A percentile compares a stretch with the other conserved stretches of the same genome.
phyloP scores from a whole-genome alignment of 345 rosid genomes.

The Combretum micranthum region DNA sequence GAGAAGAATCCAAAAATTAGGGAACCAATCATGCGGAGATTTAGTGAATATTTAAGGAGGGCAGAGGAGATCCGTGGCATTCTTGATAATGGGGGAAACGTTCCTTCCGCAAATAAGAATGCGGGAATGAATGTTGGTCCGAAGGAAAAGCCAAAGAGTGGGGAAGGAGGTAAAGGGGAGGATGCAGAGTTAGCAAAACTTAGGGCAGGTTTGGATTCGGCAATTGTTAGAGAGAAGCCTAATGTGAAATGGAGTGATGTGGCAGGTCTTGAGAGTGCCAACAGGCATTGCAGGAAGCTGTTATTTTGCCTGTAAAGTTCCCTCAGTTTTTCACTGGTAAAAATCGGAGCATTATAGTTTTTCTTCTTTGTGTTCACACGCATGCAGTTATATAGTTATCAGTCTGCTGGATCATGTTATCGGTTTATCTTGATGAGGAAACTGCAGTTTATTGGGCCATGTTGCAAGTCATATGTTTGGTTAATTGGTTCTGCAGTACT shows the following conservation, averaged over 20 bases:
- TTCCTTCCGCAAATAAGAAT: conserved; percentile 59
- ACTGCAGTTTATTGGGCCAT: no score
- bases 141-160: conserved; percentile 74
- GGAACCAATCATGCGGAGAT: conserved; percentile 74
- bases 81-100: conserved; percentile 75
- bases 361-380: no score
- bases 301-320: conserved; percentile 84
- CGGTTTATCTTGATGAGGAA: no score
- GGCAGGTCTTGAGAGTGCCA: conserved; percentile 93
- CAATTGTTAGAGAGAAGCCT: conserved; percentile 83
- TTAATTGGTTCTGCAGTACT: no score
- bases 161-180: conserved; percentile 49
- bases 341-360: no score
- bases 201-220: conserved; percentile 72
- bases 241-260: conserved; percentile 85
- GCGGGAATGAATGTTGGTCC: conserved; percentile 66
- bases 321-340: conserved; percentile 95
- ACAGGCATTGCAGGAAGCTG: conserved; percentile 93
- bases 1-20: conserved; percentile 89
- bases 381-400: no score
- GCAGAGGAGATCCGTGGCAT: conserved; percentile 94
- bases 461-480: no score
- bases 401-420: no score
- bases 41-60: conserved; percentile 81
- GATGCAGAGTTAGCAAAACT: conserved; percentile 81